Base-by-base conservation (phyloP, 2,329 filamentous ascomycete species). In the Zasmidium cellare region DNA sequence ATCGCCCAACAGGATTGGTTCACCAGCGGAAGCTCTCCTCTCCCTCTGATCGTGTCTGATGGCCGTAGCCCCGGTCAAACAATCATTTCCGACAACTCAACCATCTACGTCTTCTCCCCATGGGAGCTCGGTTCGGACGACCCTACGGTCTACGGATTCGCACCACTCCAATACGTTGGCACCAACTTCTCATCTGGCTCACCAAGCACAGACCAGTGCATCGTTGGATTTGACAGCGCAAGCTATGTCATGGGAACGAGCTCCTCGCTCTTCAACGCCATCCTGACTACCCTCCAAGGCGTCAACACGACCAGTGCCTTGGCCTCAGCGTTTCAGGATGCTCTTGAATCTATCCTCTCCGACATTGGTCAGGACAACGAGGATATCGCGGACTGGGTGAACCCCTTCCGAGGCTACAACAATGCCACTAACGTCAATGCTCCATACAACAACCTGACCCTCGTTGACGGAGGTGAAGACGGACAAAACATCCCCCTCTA, bases 171-270 rank as follows among this genome's bases (percentile, higher is more conserved):
- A 60, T 92, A 87, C 63, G 73, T 92, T 1, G 90, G 90, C 2
- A 90, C 89, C 1, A 86, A 86, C 63, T 92, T 93, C 72, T 82
- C 79, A 41, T 79, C 76, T 5, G 90, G 90, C 19, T 69, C 71
- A 7, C 73, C 94, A 19, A 70, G 77, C 11, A 72, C 80, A 55
- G 81, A 83, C 46, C 71, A 76, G 24, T 96, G 92, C 69, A 82
- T 96, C 16, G 79, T 82, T 7, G 92, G 92, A 1, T 92, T 92
- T 62, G 92, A 96, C 74, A 92, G 92, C 66, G 83, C 84, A 22
- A 90, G 90, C 6, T 96, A 84, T 69, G 79, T 96, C 23, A 91
- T 96, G 85, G 92, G 92, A 51, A 96, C 92, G 0, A 91, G 88
- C 20, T 91, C 87, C 1, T 88, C 89, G 0, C 80, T 96, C 1